phyloP scores from a whole-genome alignment of 2,329 filamentous ascomycete species.

The Metarhizium robertsii region DNA sequence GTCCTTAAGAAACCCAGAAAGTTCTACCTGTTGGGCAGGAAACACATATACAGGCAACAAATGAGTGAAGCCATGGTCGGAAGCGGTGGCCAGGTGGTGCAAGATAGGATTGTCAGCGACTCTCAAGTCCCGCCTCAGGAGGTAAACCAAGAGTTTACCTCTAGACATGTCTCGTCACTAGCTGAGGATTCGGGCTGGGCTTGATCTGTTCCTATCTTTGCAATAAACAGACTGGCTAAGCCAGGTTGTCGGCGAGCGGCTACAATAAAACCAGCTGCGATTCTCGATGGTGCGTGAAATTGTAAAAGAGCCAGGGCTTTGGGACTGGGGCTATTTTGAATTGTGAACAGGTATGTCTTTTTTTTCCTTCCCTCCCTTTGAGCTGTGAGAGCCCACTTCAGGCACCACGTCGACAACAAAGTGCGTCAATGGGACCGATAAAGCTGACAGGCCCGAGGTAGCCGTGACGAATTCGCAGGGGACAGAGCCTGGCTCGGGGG shows the following conservation, averaged over 20 bases:
- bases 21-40: slow-evolving; percentile 60
- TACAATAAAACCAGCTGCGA: not conserved
- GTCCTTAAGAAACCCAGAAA: slow-evolving; percentile 60
- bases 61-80: slow-evolving; percentile 52
- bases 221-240: not conserved
- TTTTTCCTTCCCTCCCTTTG: not conserved
- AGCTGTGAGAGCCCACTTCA: not conserved
- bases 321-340: not conserved
- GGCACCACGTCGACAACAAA: not conserved
- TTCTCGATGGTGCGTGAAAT: not conserved
- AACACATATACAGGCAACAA: slow-evolving; percentile 64
- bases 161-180: slow-evolving; percentile 18
- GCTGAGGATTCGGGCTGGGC: not conserved
- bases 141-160: slow-evolving; percentile 54
- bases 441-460: not conserved
- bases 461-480: not conserved
- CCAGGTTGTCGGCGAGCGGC: not conserved
- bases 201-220: not conserved
- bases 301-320: not conserved
- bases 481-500: not conserved
- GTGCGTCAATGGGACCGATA: not conserved
- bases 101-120: slow-evolving; percentile 67
- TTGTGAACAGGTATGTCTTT: not conserved
- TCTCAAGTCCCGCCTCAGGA: slow-evolving; percentile 65
- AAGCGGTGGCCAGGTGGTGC: slow-evolving; percentile 40